Percentiles rank a stretch among this genome's conserved stretches.
These are phyloP conservation scores for Pilobolus umbonatus DNA, from an alignment of 192 early-diverging fungal species.

Conservation along the genomic window DNA sequence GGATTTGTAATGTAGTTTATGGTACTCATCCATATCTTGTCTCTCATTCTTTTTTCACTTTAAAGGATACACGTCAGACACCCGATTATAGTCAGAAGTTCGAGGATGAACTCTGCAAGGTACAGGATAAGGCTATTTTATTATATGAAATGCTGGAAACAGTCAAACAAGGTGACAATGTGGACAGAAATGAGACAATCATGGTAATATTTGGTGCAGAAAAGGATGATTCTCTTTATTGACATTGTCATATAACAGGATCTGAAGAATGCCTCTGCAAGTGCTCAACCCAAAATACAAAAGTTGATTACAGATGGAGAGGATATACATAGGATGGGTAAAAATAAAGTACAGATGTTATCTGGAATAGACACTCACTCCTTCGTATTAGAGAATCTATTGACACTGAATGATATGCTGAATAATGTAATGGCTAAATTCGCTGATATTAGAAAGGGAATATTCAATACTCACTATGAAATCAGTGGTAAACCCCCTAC, in stretches of 20 bases:
- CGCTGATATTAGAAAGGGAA: conserved; percentile 47
- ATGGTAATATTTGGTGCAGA: conserved; percentile 25
- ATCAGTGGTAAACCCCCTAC: conserved; percentile 17
- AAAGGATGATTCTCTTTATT: neutral
- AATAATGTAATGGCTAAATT: conserved; percentile 75
- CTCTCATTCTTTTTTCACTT: neutral
- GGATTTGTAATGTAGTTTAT: conserved; percentile 70
- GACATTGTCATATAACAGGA: conserved; percentile 46
- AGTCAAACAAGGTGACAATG: conserved; percentile 53
- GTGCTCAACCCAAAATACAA: conserved; percentile 70
- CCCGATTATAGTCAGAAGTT: conserved; percentile 90
- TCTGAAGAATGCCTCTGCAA: conserved; percentile 57
- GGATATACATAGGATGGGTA: conserved; percentile 75
- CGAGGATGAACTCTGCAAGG: conserved; percentile 71
- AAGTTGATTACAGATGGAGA: conserved; percentile 67
- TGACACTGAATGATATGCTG: conserved; percentile 72
- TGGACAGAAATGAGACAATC: conserved; percentile 46
- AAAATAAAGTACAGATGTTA: neutral
- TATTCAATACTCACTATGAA: conserved; percentile 36
- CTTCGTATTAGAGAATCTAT: conserved; percentile 49
- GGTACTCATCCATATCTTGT: no score
- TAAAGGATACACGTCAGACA: conserved; percentile 52
- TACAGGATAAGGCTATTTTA: conserved; percentile 71
- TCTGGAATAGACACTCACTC: neutral
- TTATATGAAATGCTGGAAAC: conserved; percentile 79